Evolutionary conservation across 2,329 filamentous ascomycete genomes (phyloP), one percentile per base, ranked within the genome.

Genomic region (Nakataea oryzae): DNA sequence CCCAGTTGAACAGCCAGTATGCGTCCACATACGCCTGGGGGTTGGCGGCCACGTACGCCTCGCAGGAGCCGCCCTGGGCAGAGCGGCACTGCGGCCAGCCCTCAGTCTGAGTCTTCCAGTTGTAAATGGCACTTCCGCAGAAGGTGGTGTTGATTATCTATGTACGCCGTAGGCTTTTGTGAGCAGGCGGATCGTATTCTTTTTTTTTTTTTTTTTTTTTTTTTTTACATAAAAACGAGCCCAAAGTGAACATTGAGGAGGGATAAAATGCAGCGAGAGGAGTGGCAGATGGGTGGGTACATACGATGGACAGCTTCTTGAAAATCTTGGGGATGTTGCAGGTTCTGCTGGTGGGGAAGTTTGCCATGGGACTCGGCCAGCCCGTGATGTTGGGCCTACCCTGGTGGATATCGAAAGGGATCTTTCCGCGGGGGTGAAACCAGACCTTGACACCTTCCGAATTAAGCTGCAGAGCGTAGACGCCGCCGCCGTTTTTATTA

Each of bases 321-420:
- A 89, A 86, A 63, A 79, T 76, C 3, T 70, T 70, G 58, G 78
- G 71, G 64, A 86, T 82, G 61, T 87, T 76, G 69, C 86, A 89
- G 27, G 70, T 74, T 58, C 59, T 62, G 57, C 65, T 63, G 32
- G 61, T 30, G 54, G 61, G 58, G n/a, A 76, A 76, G 60, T 74
- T 73, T 28, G 73, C 74, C 58, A 69, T 66, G 1, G 78, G 77
- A 8, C 67, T 67, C 28, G 76, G 74, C 78, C 78, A 80, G 8
- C 63, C 64, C 12, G 65, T 67, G 1, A 77, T 76, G 63, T 78
- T 70, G 0, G 78, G 78, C 12, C 66, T 71, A 1, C 73, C 73
- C 55, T 63, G 69, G 13, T 67, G 67, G 63, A 80, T 76, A 60
- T 79, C 76, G 3, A 65, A 64, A 0, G 78, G 78, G 0, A 80